A percentile compares a stretch with the other conserved stretches of the same genome.
Conservation (phyloP, 2,329 filamentous ascomycete species). For the Phialemonium atrogriseum region DNA sequence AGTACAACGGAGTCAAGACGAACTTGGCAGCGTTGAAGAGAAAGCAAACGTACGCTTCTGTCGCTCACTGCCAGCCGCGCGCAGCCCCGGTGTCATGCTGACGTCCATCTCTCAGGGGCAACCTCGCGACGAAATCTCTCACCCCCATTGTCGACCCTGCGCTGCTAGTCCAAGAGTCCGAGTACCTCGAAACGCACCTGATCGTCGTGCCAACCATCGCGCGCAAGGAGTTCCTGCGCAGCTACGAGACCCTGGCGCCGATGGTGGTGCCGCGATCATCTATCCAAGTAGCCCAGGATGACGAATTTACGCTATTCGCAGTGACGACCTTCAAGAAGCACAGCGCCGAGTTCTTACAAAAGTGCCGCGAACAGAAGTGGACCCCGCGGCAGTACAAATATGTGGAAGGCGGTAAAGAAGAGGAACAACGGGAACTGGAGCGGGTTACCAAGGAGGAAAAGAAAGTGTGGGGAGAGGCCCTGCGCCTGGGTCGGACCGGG, state of each 20-base stretch:
- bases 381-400: conserved; percentile 92
- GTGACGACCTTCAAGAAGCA: conserved; percentile 94
- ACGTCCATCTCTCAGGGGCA: conserved; percentile 56
- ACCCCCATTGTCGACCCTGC: conserved; percentile 78
- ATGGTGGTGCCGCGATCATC: conserved; percentile 94
- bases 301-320: conserved; percentile 81
- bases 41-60: conserved; percentile 69
- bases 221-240: conserved; percentile 81
- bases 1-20: conserved; percentile 88
- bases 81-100: conserved; percentile 3
- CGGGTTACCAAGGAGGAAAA: conserved; percentile 75
- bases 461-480: conserved; percentile 86
- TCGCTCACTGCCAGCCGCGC: too few species aligned
- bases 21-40: conserved; percentile 74
- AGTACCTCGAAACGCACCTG: conserved; percentile 94
- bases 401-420: conserved; percentile 80
- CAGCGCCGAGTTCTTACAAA: conserved; percentile 78
- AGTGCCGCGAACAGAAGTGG: conserved; percentile 89
- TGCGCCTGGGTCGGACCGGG: conserved; percentile 79
- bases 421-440: conserved; percentile 81
- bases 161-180: conserved; percentile 77
- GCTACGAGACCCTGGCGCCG: conserved; percentile 78
- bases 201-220: conserved; percentile 74
- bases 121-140: conserved; percentile 88
- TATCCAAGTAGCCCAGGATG: conserved; percentile 69